phyloP scores from a whole-genome alignment of 2,329 filamentous ascomycete genomes.

The Diaporthe nobilis region DNA sequence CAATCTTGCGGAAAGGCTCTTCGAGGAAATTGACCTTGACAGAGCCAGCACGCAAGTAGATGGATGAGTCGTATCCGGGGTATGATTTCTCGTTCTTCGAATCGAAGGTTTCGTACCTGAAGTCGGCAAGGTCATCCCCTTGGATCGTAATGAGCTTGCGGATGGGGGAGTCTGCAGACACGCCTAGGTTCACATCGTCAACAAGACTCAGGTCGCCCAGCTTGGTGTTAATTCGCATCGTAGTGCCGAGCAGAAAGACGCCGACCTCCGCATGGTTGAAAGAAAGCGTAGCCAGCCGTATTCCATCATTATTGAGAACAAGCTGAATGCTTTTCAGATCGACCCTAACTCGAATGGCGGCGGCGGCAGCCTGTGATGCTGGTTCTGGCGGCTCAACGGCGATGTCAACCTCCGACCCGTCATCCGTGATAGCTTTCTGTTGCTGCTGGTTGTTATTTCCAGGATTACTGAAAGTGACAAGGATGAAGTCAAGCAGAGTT shows the following conservation, averaged over 20 bases:
- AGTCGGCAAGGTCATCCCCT: constrained; percentile 94
- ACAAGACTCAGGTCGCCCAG: constrained; percentile 90
- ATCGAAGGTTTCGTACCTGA: constrained; percentile 97
- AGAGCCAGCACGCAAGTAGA: constrained; percentile 91
- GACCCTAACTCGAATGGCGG: constrained; percentile 93
- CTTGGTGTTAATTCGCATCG: constrained; percentile 88
- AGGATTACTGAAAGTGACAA: constrained; percentile 86
- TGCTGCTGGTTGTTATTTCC: constrained; percentile 52
- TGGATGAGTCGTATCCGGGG: constrained; percentile 93
- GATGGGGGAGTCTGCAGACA: constrained; percentile 83
- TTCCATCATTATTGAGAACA: constrained; percentile 97
- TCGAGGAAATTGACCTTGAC: constrained; percentile 98
- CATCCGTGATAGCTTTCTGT: constrained; percentile 56
- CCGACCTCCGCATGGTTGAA: constrained; percentile 93
- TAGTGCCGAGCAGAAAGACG: constrained; percentile 86
- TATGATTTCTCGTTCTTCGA: constrained; percentile 77
- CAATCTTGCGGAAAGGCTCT: constrained; percentile 97
- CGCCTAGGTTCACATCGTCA: constrained; percentile 94
- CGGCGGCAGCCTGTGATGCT: constrained; percentile 58
- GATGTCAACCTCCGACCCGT: constrained; percentile 56
- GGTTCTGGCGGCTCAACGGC: constrained; percentile 54
- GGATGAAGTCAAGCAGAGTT: constrained; percentile 92
- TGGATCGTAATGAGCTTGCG: constrained; percentile 94
- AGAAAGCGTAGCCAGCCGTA: constrained; percentile 91
- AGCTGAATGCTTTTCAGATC: constrained; percentile 94